These are phyloP conservation scores for Neopestalotiopsis sp. DNA, from an alignment of 2,329 filamentous ascomycete genomes.

Conservation along the genomic window DNA sequence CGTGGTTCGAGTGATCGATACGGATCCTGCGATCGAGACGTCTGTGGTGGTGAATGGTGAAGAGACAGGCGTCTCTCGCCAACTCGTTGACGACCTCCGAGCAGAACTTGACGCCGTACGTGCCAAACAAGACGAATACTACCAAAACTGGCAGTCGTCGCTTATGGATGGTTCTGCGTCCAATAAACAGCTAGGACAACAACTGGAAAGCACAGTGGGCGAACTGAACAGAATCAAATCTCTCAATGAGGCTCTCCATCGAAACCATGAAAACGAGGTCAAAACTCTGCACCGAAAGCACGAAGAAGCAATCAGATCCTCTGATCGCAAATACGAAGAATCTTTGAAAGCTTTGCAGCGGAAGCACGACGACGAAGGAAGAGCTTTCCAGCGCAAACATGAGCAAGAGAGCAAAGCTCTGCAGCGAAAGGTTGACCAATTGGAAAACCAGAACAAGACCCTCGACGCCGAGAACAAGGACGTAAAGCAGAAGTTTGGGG, in stretches of 20 bases:
- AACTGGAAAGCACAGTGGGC: conserved; percentile 74
- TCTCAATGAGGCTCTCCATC: conserved; percentile 73
- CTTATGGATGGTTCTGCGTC: conserved; percentile 48
- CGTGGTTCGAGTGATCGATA: conserved; percentile 82
- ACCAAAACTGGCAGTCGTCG: conserved; percentile 52
- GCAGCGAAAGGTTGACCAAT: conserved; percentile 6
- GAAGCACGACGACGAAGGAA: conserved; percentile 8
- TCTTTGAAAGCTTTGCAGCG: not conserved
- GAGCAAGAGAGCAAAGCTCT: conserved; percentile 7
- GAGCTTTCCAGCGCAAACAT: not conserved
- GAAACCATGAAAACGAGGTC: conserved; percentile 71
- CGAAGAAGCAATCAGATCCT: conserved; percentile 5
- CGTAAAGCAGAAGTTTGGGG: conserved; percentile 29
- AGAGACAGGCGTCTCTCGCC: conserved; percentile 90
- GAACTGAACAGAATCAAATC: conserved; percentile 64
- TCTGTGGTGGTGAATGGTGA: conserved; percentile 79
- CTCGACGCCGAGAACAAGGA: conserved; percentile 30
- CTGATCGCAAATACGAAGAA: conserved; percentile 8
- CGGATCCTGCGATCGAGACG: conserved; percentile 87
- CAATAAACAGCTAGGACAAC: conserved; percentile 44
- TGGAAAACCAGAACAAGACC: not conserved
- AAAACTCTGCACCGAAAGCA: conserved; percentile 41
- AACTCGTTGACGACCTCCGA: conserved; percentile 85
- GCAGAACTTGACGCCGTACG: conserved; percentile 82
- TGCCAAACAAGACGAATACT: conserved; percentile 76